Conservation (phyloP, 805 yeast species). For the Starmerella gropengiesseri region DNA sequence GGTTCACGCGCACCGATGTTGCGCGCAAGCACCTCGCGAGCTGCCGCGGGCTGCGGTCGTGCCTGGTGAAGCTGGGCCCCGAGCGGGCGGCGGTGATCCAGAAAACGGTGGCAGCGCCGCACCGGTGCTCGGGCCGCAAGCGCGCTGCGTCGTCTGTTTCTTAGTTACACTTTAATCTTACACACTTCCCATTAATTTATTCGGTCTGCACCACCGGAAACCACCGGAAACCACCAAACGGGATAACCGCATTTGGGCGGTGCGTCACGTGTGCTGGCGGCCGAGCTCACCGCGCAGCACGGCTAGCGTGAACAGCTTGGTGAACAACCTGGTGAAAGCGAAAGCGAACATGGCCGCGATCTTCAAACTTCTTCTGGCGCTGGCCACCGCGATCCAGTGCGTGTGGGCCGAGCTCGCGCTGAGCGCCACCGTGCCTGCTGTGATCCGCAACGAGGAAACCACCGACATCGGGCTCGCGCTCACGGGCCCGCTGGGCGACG, state of each 20-base stretch:
- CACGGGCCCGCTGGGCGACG: slow-evolving; percentile 7
- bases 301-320: too few relatives aligned
- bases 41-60: background rate
- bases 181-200: too few relatives aligned
- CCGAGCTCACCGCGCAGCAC: too few relatives aligned
- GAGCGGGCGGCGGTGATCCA: background rate
- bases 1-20: slow-evolving; percentile 1
- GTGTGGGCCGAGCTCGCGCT: slow-evolving; percentile 2
- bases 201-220: too few relatives aligned
- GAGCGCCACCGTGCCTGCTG: slow-evolving; percentile 1
- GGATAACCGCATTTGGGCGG: too few relatives aligned
- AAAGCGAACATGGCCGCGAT: background rate
- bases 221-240: too few relatives aligned
- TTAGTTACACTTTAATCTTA: too few relatives aligned
- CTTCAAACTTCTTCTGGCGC: background rate
- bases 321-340: too few relatives aligned
- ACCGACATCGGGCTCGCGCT: slow-evolving; percentile 4
- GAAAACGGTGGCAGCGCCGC: background rate
- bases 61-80: background rate
- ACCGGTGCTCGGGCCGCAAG: background rate
- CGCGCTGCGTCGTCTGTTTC: too few relatives aligned
- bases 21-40: slow-evolving; percentile 1
- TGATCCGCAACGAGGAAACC: slow-evolving; percentile 9
- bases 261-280: too few relatives aligned
- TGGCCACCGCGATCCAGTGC: background rate